Percentiles rank a stretch among this genome's conserved stretches.
These are phyloP conservation scores for Phylloboletellus chloephorus DNA, from an alignment of 1,284 basidiomycete species.

Conservation along the genomic window DNA sequence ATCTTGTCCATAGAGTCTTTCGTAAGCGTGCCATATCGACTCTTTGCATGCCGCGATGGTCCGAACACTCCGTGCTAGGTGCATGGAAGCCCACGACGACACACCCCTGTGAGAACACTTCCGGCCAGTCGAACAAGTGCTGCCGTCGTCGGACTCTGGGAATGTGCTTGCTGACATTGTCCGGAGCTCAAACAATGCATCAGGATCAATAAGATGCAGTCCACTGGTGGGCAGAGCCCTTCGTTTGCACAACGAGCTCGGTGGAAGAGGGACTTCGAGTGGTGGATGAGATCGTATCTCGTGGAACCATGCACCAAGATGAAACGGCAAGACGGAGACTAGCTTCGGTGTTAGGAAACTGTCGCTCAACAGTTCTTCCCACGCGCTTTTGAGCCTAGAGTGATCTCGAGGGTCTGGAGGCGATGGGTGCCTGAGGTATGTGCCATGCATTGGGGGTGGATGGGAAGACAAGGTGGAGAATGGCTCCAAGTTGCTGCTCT, in stretches of 20 bases:
- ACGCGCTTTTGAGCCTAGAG: slow-evolving; percentile 52
- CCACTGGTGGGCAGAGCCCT: slow-evolving; percentile 7
- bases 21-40: slow-evolving; percentile 61
- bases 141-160: slow-evolving; percentile 18
- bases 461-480: slow-evolving; percentile 19
- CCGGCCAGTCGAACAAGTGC: slow-evolving; percentile 6
- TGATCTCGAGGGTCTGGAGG: slow-evolving; percentile 55
- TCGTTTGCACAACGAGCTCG: slow-evolving; percentile 35
- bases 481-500: slow-evolving; percentile 11
- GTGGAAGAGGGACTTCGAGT: slow-evolving; percentile 52
- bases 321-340: slow-evolving; percentile 61
- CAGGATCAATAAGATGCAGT: slow-evolving; percentile 26
- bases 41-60: slow-evolving; percentile 60
- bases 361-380: slow-evolving; percentile 61
- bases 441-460: slow-evolving; percentile 14
- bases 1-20: slow-evolving; percentile 42
- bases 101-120: slow-evolving; percentile 28
- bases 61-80: slow-evolving; percentile 53
- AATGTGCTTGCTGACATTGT: slow-evolving; percentile 19
- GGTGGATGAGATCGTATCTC: slow-evolving; percentile 49
- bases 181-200: slow-evolving; percentile 29
- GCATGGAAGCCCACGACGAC: slow-evolving; percentile 52
- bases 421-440: slow-evolving; percentile 10
- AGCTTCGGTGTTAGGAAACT: slow-evolving; percentile 53
- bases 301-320: slow-evolving; percentile 55